Evolutionary conservation across 805 yeast species (phyloP).

Genomic region (Tanozyma kutaoensis): DNA sequence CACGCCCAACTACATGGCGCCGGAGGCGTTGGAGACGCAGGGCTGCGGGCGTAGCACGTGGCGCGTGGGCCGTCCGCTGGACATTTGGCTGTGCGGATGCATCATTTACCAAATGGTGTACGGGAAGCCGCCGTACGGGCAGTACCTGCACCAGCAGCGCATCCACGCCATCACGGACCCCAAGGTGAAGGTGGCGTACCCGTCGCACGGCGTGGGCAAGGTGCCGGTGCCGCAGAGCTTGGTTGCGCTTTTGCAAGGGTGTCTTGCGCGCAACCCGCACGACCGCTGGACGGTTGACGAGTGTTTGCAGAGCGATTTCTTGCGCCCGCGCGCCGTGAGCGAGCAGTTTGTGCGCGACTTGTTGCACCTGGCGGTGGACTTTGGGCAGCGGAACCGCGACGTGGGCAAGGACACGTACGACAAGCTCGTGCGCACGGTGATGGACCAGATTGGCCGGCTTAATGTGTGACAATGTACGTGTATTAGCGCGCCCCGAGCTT

Average conservation of each 20-base stretch:
- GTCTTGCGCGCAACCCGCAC: conserved; percentile 59
- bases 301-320: conserved; percentile 48
- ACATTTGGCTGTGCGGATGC: conserved; percentile 97
- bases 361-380: conserved; percentile 64
- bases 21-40: conserved; percentile 58
- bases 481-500: conserved; percentile 84
- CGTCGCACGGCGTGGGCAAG: conserved; percentile 48
- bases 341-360: conserved; percentile 54
- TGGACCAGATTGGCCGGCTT: conserved; percentile 34
- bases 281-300: conserved; percentile 53
- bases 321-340: conserved; percentile 65
- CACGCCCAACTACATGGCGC: conserved; percentile 97
- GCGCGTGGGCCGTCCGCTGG: conserved; percentile 92
- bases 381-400: conserved; percentile 37
- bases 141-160: conserved; percentile 62
- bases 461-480: no score
- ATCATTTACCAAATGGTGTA: conserved; percentile 92
- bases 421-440: conserved; percentile 36
- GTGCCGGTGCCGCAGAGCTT: conserved; percentile 55
- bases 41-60: conserved; percentile 14
- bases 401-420: conserved; percentile 23
- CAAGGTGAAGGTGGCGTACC: conserved; percentile 54
- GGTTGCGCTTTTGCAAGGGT: conserved; percentile 56
- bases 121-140: conserved; percentile 84
- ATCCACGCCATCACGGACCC: conserved; percentile 81